phyloP scores from a whole-genome alignment of 257 asterid genomes.

The Gardenia jasminoides region DNA sequence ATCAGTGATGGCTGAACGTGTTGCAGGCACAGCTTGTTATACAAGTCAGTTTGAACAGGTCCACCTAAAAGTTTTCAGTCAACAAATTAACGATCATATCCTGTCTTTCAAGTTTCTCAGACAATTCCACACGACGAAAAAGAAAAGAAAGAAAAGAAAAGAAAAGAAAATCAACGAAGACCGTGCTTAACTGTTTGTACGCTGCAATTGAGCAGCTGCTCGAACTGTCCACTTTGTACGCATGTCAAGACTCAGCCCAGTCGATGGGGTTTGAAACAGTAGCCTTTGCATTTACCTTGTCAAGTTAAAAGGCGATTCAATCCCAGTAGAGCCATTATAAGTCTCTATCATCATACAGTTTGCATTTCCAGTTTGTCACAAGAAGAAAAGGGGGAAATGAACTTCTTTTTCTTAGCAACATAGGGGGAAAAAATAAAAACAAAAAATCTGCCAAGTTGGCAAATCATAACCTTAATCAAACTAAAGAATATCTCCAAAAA shows the following conservation, averaged over 20 bases:
- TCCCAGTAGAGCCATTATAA: not conserved
- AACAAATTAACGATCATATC: not conserved
- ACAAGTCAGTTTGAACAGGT: not conserved
- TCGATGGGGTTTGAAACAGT: not conserved
- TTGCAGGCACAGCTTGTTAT: not conserved
- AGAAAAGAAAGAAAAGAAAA: no score
- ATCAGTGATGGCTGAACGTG: not conserved
- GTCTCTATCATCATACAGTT: not conserved
- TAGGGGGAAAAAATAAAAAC: not conserved
- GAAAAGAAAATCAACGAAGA: not conserved
- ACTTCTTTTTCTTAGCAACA: not conserved
- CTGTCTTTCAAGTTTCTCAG: not conserved
- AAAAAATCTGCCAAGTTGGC: constrained; percentile 2
- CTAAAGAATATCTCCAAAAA: not conserved
- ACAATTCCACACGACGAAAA: not conserved
- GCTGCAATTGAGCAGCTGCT: no score
- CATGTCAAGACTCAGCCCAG: not conserved
- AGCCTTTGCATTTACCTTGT: not conserved
- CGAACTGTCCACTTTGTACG: no score
- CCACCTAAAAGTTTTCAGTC: not conserved
- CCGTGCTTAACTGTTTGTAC: not conserved
- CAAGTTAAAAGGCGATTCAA: not conserved
- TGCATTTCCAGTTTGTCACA: not conserved
- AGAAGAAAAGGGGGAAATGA: not conserved
- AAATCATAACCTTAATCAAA: constrained; percentile 4